Base-by-base conservation (phyloP, 2,329 filamentous ascomycete species). In the Aaosphaeria pasadenensis region DNA sequence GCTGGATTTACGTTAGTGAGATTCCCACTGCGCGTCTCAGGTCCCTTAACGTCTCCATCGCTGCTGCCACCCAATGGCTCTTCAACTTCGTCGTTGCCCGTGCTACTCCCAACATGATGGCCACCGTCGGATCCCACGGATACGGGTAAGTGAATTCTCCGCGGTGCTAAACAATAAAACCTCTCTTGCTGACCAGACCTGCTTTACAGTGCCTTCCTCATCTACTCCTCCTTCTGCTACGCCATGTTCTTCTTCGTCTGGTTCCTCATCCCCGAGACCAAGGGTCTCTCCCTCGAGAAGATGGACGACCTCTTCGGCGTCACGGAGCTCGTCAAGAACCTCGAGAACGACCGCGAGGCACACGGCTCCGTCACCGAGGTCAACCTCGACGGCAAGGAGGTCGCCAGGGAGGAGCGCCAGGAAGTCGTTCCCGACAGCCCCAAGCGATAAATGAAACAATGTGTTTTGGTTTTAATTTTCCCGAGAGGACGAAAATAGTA, bases 51-150 rank as follows among this genome's bases (percentile, higher is more conserved):
- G 85, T 89, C 5, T 79, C 85, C 1, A 74, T 89, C 42, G 85
- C 79, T 0, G 85, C 86, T 1, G 83, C 82, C 1, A 87, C 83
- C 0, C 85, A 89, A 59, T 88, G 85, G 85, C 67, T 89, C 4
- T 88, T 89, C 68, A 89, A 89, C 63, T 87, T 89, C 51, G 80
- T 88, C 7, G 83, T 89, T 48, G 85, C 86, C 1, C 74, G 83
- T 48, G 83, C 83, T 32, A 84, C 85, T 4, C 81, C 85, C 2
- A 83, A 80, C 42, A 88, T 89, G 85, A 75, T 88, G 59, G 75
- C 75, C 7, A 81, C 75, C 0, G 74, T 79, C 44, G 78, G 77
- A 7, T 60, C 62, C 11, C 69, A 72, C 42, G 71, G 77, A 44
- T 81, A 79, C 53, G 77, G 77, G 66, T 75, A 58, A 57, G 67